A percentile compares a stretch with the other conserved stretches of the same genome.
These are phyloP conservation scores for Colletotrichum orbiculare DNA, from an alignment of 2,329 filamentous ascomycete species.

Conservation along the genomic window DNA sequence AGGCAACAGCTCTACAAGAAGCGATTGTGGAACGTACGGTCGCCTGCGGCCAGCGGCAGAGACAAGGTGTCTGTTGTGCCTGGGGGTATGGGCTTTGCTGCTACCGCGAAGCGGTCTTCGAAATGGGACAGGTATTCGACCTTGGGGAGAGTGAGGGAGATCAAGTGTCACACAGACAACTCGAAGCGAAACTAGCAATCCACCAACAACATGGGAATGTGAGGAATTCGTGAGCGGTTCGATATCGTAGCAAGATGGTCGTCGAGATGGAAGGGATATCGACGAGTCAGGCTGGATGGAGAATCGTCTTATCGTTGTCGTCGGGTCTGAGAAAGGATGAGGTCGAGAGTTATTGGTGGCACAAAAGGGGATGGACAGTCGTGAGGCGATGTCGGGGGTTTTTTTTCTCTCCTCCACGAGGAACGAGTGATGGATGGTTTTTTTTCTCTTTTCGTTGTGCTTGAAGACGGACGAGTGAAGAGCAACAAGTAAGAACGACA, in stretches of 20 bases:
- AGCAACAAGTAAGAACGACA: slow-evolving; percentile 42
- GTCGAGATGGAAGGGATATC: slow-evolving; percentile 11
- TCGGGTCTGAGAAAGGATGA: slow-evolving; percentile 14
- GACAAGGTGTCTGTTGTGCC: slow-evolving; percentile 51
- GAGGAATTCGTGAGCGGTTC: slow-evolving; percentile 31
- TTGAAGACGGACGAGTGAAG: slow-evolving; percentile 37
- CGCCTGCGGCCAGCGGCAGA: slow-evolving; percentile 65
- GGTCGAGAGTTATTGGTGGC: slow-evolving; percentile 1
- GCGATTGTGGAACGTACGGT: slow-evolving; percentile 59
- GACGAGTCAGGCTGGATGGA: slow-evolving; percentile 19
- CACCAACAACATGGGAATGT: slow-evolving; percentile 46
- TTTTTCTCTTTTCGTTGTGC: slow-evolving; percentile 18
- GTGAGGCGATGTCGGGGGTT: slow-evolving; percentile 17
- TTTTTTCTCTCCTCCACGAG: neutral
- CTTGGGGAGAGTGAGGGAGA: slow-evolving; percentile 38
- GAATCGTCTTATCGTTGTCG: slow-evolving; percentile 22
- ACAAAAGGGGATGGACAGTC: slow-evolving; percentile 27
- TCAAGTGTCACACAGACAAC: slow-evolving; percentile 47
- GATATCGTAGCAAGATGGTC: slow-evolving; percentile 16
- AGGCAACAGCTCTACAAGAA: slow-evolving; percentile 44
- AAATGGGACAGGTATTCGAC: slow-evolving; percentile 37
- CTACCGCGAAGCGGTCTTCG: slow-evolving; percentile 55
- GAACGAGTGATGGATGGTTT: neutral
- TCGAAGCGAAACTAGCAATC: slow-evolving; percentile 45
- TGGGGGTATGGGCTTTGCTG: slow-evolving; percentile 53